These are phyloP conservation scores for Paspalum vaginatum DNA, from an alignment of 176 grass and related monocot species.

Conservation along the genomic window DNA sequence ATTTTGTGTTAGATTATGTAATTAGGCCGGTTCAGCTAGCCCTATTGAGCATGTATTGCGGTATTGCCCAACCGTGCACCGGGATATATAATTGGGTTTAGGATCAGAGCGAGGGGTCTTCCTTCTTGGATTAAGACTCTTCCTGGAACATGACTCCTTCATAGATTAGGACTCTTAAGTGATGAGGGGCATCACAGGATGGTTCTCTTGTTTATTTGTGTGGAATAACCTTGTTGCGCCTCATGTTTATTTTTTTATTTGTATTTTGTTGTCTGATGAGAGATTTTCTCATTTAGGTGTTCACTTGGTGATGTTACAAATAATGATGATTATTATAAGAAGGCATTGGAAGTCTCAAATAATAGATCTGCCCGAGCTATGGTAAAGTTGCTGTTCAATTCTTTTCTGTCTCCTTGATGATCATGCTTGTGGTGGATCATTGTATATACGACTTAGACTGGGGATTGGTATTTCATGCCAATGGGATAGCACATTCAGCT, in stretches of 20 bases:
- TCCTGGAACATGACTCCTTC: no score
- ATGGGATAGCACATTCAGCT: neutral
- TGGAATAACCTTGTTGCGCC: neutral
- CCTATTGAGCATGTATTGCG: no score
- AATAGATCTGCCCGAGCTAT: conserved; percentile 88
- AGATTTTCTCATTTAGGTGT: conserved; percentile 65
- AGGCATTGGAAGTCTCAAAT: conserved; percentile 91
- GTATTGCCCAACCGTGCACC: no score
- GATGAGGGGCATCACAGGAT: no score
- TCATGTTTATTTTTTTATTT: neutral
- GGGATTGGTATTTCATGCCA: neutral
- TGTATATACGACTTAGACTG: neutral
- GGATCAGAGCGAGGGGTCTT: no score
- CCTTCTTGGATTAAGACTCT: no score
- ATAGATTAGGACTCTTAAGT: no score
- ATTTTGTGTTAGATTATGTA: neutral
- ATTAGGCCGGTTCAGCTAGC: no score
- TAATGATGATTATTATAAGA: conserved; percentile 79
- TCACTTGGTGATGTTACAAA: conserved; percentile 93
- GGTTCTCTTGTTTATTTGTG: neutral
- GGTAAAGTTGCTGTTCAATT: conserved; percentile 51
- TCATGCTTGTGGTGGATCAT: neutral
- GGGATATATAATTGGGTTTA: no score
- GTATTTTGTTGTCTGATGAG: conserved; percentile 14
- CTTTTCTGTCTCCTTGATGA: conserved; percentile 30